phyloP scores from a whole-genome alignment of 2,329 filamentous ascomycete genomes.

The Botrytis elliptica region DNA sequence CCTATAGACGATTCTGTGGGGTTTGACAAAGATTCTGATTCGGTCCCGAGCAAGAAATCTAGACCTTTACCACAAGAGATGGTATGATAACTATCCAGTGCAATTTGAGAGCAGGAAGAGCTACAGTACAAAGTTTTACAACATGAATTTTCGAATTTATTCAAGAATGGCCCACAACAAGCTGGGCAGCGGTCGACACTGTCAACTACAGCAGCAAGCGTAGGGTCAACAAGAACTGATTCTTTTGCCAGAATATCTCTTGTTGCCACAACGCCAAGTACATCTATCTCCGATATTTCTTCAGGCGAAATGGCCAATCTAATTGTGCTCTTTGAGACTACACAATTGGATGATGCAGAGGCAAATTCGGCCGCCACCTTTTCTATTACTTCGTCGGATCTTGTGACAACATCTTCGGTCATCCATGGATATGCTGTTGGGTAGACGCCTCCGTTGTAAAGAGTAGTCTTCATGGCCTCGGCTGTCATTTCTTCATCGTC shows the following conservation, averaged over 20 bases:
- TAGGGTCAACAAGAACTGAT: conserved; percentile 29
- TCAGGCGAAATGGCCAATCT: conserved; percentile 13
- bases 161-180: conserved; percentile 32
- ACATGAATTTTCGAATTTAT: conserved; percentile 26
- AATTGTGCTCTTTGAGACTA: conserved; percentile 31
- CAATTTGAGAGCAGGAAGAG: conserved; percentile 32
- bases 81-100: conserved; percentile 34
- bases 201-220: conserved; percentile 27
- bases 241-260: conserved; percentile 28
- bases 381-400: conserved; percentile 28
- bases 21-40: conserved; percentile 24
- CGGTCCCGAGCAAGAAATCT: conserved; percentile 31
- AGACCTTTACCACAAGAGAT: conserved; percentile 38
- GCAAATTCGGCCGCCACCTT: conserved; percentile 30
- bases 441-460: conserved; percentile 33
- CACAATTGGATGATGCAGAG: conserved; percentile 30
- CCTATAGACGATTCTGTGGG: conserved; percentile 33
- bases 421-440: conserved; percentile 34
- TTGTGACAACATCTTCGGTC: conserved; percentile 27
- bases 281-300: conserved; percentile 29
- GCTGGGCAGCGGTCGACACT: conserved; percentile 28
- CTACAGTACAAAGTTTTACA: conserved; percentile 37
- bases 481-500: conserved; percentile 28
- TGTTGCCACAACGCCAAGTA: conserved; percentile 31
- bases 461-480: conserved; percentile 22